Conservation (phyloP, 78 protist genomes). For the Blattamonas nauphoetae region DNA sequence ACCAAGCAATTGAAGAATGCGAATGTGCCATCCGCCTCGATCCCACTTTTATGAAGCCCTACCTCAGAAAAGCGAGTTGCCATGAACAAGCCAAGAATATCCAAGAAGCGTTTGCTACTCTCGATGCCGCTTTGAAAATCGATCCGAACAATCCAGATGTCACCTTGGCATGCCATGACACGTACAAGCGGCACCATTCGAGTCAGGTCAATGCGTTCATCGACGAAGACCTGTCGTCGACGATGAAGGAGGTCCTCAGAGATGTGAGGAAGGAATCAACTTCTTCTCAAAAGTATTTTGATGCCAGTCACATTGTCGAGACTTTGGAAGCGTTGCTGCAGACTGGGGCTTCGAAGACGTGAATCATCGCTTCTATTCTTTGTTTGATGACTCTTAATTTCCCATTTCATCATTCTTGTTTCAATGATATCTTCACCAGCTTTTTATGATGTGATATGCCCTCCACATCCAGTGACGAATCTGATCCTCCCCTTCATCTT, state of each 20-base stretch:
- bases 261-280: too few relatives aligned
- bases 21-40: constrained; percentile 6
- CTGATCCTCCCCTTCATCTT: too few relatives aligned
- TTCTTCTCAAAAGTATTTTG: too few relatives aligned
- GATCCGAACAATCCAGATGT: neutral
- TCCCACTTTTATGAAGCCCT: constrained; percentile 20
- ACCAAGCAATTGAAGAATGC: constrained; percentile 18
- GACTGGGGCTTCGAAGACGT: too few relatives aligned
- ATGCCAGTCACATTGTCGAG: too few relatives aligned
- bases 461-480: too few relatives aligned
- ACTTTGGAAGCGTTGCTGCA: too few relatives aligned
- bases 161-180: neutral
- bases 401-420: too few relatives aligned
- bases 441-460: too few relatives aligned
- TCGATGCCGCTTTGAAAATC: neutral
- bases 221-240: neutral
- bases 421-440: too few relatives aligned
- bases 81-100: neutral
- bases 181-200: neutral
- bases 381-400: too few relatives aligned
- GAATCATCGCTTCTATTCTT: too few relatives aligned
- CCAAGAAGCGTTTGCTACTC: neutral
- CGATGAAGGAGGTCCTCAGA: neutral
- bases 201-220: neutral
- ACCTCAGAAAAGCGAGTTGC: neutral